Conservation (phyloP, 192 early-diverging fungal genomes). For the Coemansia sp. region DNA sequence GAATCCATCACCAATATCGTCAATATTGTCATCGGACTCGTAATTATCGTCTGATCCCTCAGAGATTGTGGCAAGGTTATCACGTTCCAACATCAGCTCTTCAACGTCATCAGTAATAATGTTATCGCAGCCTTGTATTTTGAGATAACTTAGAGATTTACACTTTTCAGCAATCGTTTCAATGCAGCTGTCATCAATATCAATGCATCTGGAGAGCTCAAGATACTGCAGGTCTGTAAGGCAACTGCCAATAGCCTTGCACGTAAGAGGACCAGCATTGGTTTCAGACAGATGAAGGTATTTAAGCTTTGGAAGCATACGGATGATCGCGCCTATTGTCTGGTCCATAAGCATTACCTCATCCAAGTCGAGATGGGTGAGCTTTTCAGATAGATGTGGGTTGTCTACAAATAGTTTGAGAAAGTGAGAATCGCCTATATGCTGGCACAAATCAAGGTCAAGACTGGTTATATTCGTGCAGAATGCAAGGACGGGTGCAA, state of each 20-base stretch:
- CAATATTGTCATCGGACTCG: background rate
- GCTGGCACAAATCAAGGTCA: constrained; percentile 28
- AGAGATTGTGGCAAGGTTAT: background rate
- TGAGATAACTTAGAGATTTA: background rate
- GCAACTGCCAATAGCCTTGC: background rate
- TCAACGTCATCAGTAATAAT: background rate
- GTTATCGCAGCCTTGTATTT: background rate
- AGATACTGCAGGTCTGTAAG: background rate
- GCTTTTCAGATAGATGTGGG: background rate
- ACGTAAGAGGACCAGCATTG: background rate
- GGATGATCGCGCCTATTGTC: background rate
- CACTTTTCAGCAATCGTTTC: background rate
- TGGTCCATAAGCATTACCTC: background rate
- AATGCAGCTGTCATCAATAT: background rate
- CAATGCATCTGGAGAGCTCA: background rate
- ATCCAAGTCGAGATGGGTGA: background rate
- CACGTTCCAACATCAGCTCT: background rate
- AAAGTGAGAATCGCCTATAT: background rate
- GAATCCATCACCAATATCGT: background rate
- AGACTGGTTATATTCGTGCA: constrained; percentile 2
- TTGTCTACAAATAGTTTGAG: background rate
- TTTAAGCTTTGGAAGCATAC: background rate
- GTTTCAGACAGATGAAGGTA: background rate
- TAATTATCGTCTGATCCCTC: background rate
- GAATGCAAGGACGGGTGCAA: constrained; percentile 10